Percentiles rank a stretch among this genome's conserved stretches.
These are phyloP conservation scores for Fusarium buharicum DNA, from an alignment of 2,329 filamentous ascomycete species.

Conservation along the genomic window DNA sequence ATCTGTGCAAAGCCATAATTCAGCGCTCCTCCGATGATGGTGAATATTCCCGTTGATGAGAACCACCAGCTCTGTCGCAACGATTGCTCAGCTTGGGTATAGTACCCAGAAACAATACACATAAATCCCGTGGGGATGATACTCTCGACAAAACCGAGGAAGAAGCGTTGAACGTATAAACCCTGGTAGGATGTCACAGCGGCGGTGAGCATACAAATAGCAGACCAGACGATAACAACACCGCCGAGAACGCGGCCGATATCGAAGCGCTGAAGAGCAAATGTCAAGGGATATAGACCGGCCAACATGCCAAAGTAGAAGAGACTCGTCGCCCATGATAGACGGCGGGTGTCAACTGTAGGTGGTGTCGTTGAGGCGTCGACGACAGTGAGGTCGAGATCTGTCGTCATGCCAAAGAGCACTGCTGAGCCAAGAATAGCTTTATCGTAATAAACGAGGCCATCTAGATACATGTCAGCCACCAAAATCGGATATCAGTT, in stretches of 20 bases:
- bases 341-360: constrained; percentile 71
- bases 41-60: constrained; percentile 67
- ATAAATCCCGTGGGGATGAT: constrained; percentile 75
- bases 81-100: constrained; percentile 73
- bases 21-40: constrained; percentile 70
- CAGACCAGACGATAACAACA: constrained; percentile 73
- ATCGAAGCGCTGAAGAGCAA: constrained; percentile 74
- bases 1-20: constrained; percentile 77
- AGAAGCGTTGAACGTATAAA: constrained; percentile 74
- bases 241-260: constrained; percentile 71
- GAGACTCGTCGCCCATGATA: constrained; percentile 80
- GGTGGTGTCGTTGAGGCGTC: constrained; percentile 58
- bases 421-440: constrained; percentile 78
- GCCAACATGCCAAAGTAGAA: constrained; percentile 85
- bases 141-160: constrained; percentile 70
- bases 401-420: constrained; percentile 79
- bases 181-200: constrained; percentile 71
- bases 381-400: constrained; percentile 69
- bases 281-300: constrained; percentile 78
- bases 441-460: constrained; percentile 61
- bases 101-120: constrained; percentile 69
- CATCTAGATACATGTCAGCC: constrained; percentile 49
- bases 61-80: constrained; percentile 76
- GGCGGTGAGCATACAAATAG: constrained; percentile 75
- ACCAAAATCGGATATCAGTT: not conserved